Evolutionary conservation across 805 yeast species (phyloP), one percentile per base, ranked within the genome.

Genomic region (Wickerhamiella galacta): DNA sequence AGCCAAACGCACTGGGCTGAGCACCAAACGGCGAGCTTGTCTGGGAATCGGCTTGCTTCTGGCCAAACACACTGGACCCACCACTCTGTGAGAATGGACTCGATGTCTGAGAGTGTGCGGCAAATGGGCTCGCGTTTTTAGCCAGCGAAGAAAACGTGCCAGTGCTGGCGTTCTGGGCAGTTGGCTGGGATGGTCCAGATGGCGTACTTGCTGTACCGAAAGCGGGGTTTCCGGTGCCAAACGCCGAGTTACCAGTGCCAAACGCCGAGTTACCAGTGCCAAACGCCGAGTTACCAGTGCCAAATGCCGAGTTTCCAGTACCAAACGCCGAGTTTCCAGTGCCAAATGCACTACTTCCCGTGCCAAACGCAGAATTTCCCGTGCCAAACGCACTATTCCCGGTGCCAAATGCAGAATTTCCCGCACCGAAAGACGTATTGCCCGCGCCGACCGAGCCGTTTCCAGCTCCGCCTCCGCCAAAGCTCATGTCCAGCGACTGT

Each of bases 201-300:
- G 54, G 46, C 3, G 48, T 38, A 25, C 37, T 41, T 14, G 44
- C 42, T 2, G 47, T 33, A 5, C 49, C 45, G 16, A 49, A 42
- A 4, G 46, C 36, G 5, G 40, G 20, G 32, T 38, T 40, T 6
- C 46, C 46, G 4, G 46, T 16, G n/a, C 46, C 46, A 26, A 40
- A 40, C 9, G 42, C 38, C 1, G 38, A 23, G 32, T 38, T 40
- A 5, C 46, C 46, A 4, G 46, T 16, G n/a, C 46, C 46, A 26
- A 40, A 40, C 9, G 42, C 38, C 1, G 38, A 20, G 22, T 27
- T 28, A 6, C 33, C 35, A 6, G 41, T 14, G 9, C 48, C 46
- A 25, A 41, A 39, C 18, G 45, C 42, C 7, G 35, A 27, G 32
- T 32, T 36, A 5, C 44, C 40, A 10, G 45, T 34, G 14, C 43